These are phyloP conservation scores for Ceriops zippeliana DNA, from an alignment of 345 rosid genomes.

Conservation along the genomic window DNA sequence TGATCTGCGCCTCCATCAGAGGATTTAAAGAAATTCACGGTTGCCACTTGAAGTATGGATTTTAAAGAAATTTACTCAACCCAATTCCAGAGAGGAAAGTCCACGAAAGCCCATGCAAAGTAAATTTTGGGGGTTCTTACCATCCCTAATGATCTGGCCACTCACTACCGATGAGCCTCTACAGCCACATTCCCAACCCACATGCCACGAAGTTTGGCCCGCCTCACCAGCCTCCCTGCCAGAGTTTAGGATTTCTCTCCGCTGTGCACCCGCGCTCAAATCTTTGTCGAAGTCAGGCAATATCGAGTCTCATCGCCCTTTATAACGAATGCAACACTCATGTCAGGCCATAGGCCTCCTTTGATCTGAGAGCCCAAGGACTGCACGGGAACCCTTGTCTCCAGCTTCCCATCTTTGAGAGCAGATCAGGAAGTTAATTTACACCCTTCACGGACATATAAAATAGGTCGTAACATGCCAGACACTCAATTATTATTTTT, in stretches of 20 bases:
- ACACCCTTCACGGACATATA: conserved; percentile 48
- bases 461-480: no score
- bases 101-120: background rate
- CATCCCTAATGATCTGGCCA: conserved; percentile 61
- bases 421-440: conserved; percentile 85
- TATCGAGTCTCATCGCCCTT: conserved; percentile 56
- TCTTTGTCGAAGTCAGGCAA: conserved; percentile 65
- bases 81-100: background rate
- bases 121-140: conserved; percentile 32
- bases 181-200: conserved; percentile 42
- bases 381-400: conserved; percentile 66
- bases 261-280: conserved; percentile 85
- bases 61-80: background rate
- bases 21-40: background rate
- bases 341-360: conserved; percentile 78
- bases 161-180: conserved; percentile 78
- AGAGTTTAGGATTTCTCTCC: conserved; percentile 60
- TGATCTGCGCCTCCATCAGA: background rate
- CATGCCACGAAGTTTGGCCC: conserved; percentile 49
- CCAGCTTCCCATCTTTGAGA: conserved; percentile 94
- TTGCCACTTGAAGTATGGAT: background rate
- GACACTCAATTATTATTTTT: no score
- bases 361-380: conserved; percentile 65
- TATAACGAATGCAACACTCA: conserved; percentile 76
- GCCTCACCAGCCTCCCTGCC: conserved; percentile 50